Evolutionary conservation across 148 eudicot species (phyloP).

Genomic region (Salicornia ramosissima): DNA sequence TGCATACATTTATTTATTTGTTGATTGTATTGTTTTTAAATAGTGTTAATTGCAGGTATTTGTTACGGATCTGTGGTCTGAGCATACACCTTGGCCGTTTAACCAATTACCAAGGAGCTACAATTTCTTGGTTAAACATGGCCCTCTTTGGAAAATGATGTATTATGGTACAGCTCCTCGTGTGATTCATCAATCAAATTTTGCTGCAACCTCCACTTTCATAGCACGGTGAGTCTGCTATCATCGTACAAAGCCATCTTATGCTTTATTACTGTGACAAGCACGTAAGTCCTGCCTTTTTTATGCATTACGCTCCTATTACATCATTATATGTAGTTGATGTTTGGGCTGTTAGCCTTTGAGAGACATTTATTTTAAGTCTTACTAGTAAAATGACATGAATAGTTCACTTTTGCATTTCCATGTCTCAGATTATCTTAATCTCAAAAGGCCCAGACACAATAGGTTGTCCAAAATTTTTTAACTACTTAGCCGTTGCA

Average conservation of each 20-base stretch:
- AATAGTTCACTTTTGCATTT: background rate
- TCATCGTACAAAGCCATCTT: background rate
- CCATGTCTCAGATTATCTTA: background rate
- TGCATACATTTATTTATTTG: constrained; percentile 22
- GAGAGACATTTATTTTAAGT: background rate
- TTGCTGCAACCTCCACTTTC: constrained; percentile 92
- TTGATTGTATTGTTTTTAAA: constrained; percentile 41
- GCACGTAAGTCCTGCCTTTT: background rate
- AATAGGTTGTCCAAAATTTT: background rate
- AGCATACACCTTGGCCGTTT: constrained; percentile 98
- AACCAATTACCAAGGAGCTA: constrained; percentile 96
- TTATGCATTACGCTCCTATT: background rate
- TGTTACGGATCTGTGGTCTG: constrained; percentile 94
- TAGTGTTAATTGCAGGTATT: constrained; percentile 72
- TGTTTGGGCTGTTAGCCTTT: background rate
- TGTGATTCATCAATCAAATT: constrained; percentile 84
- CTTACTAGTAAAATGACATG: background rate
- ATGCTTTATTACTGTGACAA: background rate
- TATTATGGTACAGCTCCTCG: constrained; percentile 91
- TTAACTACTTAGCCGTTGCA: background rate
- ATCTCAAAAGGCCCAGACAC: background rate
- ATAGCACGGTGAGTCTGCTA: constrained; percentile 74
- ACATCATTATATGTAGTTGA: background rate
- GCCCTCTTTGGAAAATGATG: constrained; percentile 82
- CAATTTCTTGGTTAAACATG: constrained; percentile 91